These are phyloP conservation scores for Sporobolus alterniflorus DNA, from an alignment of 202 grass and related monocot genomes.

Conservation along the genomic window DNA sequence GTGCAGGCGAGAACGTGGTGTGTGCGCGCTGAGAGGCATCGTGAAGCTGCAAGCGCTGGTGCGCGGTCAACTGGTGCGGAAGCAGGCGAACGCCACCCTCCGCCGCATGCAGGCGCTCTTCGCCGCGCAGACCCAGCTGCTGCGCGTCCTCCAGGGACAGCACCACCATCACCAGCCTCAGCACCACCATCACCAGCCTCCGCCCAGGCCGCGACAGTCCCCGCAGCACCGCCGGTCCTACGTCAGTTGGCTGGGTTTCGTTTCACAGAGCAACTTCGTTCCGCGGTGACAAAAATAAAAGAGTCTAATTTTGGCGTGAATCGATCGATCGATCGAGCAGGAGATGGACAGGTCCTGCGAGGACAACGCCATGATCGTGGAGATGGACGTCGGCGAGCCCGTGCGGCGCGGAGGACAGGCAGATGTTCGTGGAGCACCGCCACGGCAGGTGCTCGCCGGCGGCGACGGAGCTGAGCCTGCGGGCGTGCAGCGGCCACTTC, in stretches of 20 bases:
- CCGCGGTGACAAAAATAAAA: not conserved
- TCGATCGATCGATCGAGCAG: slow-evolving; percentile 28
- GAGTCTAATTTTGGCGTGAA: not conserved
- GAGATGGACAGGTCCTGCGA: slow-evolving; percentile 75
- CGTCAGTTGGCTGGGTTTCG: slow-evolving; percentile 18
- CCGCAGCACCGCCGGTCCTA: slow-evolving; percentile 61
- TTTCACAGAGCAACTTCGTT: not conserved
- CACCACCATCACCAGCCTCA: too few relatives aligned
- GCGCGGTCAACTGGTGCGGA: slow-evolving; percentile 83
- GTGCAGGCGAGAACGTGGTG: slow-evolving; percentile 79
- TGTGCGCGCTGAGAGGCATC: slow-evolving; percentile 86
- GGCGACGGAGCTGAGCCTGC: slow-evolving; percentile 58
- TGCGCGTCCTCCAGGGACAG: slow-evolving; percentile 42
- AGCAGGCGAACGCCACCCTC: slow-evolving; percentile 82
- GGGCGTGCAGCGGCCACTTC: slow-evolving; percentile 64
- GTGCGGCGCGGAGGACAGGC: slow-evolving; percentile 40
- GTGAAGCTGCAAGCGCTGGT: slow-evolving; percentile 94
- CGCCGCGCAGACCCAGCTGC: slow-evolving; percentile 69
- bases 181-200: too few relatives aligned
- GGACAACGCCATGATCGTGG: slow-evolving; percentile 75
- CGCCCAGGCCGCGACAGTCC: slow-evolving; percentile 49
- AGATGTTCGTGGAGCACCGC: slow-evolving; percentile 2
- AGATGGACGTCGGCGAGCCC: slow-evolving; percentile 66
- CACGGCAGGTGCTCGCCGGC: slow-evolving; percentile 58
- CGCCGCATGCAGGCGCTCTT: slow-evolving; percentile 87